Evolutionary conservation across 148 eudicot species (phyloP).

Genomic region (Arbutus unedo): DNA sequence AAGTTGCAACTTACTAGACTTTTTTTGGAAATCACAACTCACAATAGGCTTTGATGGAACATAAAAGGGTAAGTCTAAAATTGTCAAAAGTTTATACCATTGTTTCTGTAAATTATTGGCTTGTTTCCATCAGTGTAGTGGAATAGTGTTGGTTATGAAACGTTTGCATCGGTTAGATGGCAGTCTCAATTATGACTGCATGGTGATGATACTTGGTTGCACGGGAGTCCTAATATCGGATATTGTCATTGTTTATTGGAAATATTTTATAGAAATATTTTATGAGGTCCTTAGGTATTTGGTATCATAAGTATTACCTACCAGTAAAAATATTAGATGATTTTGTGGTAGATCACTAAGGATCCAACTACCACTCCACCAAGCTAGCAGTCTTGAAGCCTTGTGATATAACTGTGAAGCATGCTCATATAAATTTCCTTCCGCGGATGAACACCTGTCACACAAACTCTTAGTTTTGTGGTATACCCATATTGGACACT

Average conservation of each 20-base stretch:
- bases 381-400: constrained; percentile 9
- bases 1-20: background rate
- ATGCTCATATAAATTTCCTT: background rate
- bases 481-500: background rate
- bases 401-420: background rate
- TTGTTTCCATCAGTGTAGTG: background rate
- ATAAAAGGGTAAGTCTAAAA: background rate
- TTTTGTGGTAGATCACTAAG: background rate
- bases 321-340: background rate
- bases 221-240: background rate
- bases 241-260: background rate
- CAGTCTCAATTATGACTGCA: background rate
- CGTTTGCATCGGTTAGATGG: background rate
- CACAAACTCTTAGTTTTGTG: background rate
- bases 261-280: background rate
- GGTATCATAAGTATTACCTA: background rate
- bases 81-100: background rate
- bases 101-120: background rate
- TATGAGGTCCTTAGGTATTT: background rate
- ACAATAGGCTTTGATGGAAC: background rate
- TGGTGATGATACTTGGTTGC: background rate
- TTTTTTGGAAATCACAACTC: too few species aligned
- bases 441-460: background rate
- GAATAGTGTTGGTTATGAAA: background rate
- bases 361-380: constrained; percentile 17